Base-by-base conservation (phyloP, 2,329 filamentous ascomycete species). In the Colletotrichum limetticola region DNA sequence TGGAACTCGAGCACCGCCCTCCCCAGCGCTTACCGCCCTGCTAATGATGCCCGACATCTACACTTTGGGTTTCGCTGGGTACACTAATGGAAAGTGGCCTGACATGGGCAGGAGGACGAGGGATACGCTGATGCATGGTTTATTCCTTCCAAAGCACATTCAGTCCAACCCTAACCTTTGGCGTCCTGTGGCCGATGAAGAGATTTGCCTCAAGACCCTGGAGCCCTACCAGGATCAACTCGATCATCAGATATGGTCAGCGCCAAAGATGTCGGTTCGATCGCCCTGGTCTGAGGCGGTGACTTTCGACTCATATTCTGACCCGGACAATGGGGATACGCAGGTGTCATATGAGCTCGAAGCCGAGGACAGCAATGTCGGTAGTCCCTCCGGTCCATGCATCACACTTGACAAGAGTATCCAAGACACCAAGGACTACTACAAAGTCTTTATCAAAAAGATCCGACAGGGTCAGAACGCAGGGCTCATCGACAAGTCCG, bases 41-140 rank as follows among this genome's bases (percentile, higher is more conserved):
- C 49, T 68, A 2, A 62, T 68, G 58, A 52, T 68, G 19, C 58
- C 66, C 2, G 22, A 68, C 26, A 63, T 68, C 11, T 61, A 46
- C 49, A 55, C 57, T 1, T 1, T 68, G 28, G 66, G 66, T 0
- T 37, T 68, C 2, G 30, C 66, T 2, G 49, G 55, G 1, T 68
- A 68, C 24, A 19, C 22, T 14, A 61, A 68, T 4, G 35, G 3
- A 30, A 12, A 1, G 14, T 4, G 3, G 6, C 4, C 1, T n/a
- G 1, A 1, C 2, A 26, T 3, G 22, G 37, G 42, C 9, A 4
- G 4, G 1, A 5, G 28, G 1, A 14, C 11, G 0, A 42, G 42
- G 2, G 12, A 42, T 7, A 5, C 60, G n/a, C 5, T 52, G 16
- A 53, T 67, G 19, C 65, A 67, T 7, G 26, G 12, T 9, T 8